These are phyloP conservation scores for Elongisporangium anandrum DNA, from an alignment of 352 stramenopile species.

Conservation along the genomic window DNA sequence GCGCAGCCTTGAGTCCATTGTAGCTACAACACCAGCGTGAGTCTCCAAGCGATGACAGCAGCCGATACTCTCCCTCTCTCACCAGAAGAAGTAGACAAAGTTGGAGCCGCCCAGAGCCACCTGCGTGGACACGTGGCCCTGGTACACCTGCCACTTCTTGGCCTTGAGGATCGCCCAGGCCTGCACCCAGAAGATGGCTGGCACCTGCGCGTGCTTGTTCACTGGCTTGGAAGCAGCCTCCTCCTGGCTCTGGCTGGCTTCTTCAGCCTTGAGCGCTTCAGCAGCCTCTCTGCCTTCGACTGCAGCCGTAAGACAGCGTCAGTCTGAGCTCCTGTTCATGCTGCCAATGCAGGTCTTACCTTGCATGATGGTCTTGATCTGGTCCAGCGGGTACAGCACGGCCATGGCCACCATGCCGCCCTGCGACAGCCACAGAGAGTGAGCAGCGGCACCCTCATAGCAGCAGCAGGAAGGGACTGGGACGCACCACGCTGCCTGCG, in stretches of 20 bases:
- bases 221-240: constrained; percentile 9
- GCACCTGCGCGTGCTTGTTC: constrained; percentile 6
- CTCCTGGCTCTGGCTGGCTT: constrained; percentile 1
- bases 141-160: constrained; percentile 74
- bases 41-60: constrained; percentile 11
- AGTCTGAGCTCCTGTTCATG: background rate
- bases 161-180: constrained; percentile 45
- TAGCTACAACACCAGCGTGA: constrained; percentile 24
- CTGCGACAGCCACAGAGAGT: constrained; percentile 9
- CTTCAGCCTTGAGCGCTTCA: constrained; percentile 1
- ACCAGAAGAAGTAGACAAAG: constrained; percentile 90
- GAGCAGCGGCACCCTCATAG: constrained; percentile 9
- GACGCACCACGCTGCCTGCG: constrained; percentile 51
- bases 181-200: constrained; percentile 35
- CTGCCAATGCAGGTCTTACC: constrained; percentile 23
- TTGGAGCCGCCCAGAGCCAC: constrained; percentile 74
- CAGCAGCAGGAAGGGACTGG: constrained; percentile 1
- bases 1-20: constrained; percentile 59
- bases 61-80: too few species aligned
- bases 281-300: constrained; percentile 22
- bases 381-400: constrained; percentile 80
- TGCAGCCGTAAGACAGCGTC: constrained; percentile 4
- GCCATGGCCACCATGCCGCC: constrained; percentile 74
- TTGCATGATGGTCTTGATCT: constrained; percentile 86
- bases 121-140: constrained; percentile 74